These are phyloP conservation scores for Talaromyces piceae DNA, from an alignment of 2,329 filamentous ascomycete genomes.

Conservation along the genomic window DNA sequence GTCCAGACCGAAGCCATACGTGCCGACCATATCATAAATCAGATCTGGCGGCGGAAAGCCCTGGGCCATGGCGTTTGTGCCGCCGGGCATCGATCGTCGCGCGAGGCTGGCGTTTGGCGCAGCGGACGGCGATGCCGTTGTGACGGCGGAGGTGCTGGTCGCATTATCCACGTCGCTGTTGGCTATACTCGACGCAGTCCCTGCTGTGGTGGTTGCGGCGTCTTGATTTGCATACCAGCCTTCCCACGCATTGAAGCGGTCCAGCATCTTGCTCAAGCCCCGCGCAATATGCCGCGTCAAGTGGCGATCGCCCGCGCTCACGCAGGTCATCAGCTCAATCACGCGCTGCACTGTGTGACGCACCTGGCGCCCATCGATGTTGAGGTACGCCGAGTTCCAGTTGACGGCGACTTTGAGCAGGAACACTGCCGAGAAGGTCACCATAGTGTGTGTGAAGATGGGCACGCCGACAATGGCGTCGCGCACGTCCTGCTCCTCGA, in stretches of 20 bases:
- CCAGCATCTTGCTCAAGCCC: conserved; percentile 35
- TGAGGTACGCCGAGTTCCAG: conserved; percentile 37
- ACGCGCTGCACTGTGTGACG: conserved; percentile 33
- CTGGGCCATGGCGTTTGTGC: conserved; percentile 35
- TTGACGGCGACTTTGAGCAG: conserved; percentile 39
- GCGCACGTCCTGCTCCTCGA: conserved; percentile 43
- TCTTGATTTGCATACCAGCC: conserved; percentile 19
- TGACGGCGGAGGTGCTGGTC: neutral
- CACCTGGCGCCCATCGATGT: conserved; percentile 31
- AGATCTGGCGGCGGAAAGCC: conserved; percentile 34
- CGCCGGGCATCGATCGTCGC: conserved; percentile 28
- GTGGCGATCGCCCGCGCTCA: conserved; percentile 35
- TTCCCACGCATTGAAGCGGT: conserved; percentile 35
- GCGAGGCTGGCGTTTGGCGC: neutral
- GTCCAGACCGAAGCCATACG: conserved; percentile 35
- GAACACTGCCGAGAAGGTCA: conserved; percentile 41
- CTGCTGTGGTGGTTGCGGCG: neutral
- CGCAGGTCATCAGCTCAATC: conserved; percentile 33
- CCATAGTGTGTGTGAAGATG: conserved; percentile 40
- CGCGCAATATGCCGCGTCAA: conserved; percentile 36
- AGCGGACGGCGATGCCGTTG: neutral
- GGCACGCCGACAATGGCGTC: conserved; percentile 43
- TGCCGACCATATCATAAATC: conserved; percentile 38
- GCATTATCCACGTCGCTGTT: neutral
- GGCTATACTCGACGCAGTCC: neutral